Conservation (phyloP, 2,329 filamentous ascomycete species). For the Grosmannia serpens region DNA sequence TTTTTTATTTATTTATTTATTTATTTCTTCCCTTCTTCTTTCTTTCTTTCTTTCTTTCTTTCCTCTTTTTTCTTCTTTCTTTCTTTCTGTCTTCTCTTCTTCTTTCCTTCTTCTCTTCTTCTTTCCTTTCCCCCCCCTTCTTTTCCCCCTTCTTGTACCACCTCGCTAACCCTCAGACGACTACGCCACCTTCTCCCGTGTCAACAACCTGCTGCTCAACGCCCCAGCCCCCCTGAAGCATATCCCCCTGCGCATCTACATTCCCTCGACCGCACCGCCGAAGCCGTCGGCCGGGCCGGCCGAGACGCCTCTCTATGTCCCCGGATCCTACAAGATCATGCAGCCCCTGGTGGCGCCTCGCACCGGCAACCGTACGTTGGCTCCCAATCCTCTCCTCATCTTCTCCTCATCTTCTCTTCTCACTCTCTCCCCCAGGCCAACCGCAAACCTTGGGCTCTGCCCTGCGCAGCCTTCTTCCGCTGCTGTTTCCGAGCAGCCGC, state of each 20-base stretch:
- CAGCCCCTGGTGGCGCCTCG: slow-evolving; percentile 58
- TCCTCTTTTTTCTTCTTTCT: too few relatives aligned
- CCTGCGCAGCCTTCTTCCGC: slow-evolving; percentile 63
- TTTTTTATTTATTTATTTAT: neutral
- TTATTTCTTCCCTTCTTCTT: neutral
- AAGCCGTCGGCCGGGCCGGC: slow-evolving; percentile 15
- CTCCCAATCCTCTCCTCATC: neutral
- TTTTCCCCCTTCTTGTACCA: neutral
- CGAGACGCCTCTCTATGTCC: slow-evolving; percentile 10
- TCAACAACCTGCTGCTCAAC: slow-evolving; percentile 68
- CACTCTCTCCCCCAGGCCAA: slow-evolving; percentile 7
- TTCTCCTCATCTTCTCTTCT: neutral
- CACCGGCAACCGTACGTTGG: slow-evolving; percentile 23
- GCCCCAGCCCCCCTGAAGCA: slow-evolving; percentile 64
- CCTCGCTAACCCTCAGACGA: slow-evolving; percentile 45
- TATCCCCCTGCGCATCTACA: slow-evolving; percentile 80
- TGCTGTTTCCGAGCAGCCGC: slow-evolving; percentile 74
- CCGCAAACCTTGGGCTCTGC: slow-evolving; percentile 58
- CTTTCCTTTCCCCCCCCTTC: neutral
- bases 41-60: neutral
- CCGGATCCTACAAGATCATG: slow-evolving; percentile 55
- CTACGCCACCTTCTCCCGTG: slow-evolving; percentile 56
- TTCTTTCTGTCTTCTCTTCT: neutral
- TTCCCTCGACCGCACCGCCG: slow-evolving; percentile 52
- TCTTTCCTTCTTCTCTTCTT: neutral